A percentile compares a stretch with the other conserved stretches of the same genome.
Conservation (phyloP, 164 flowering plant species). For the Umbilicus rupestris region DNA sequence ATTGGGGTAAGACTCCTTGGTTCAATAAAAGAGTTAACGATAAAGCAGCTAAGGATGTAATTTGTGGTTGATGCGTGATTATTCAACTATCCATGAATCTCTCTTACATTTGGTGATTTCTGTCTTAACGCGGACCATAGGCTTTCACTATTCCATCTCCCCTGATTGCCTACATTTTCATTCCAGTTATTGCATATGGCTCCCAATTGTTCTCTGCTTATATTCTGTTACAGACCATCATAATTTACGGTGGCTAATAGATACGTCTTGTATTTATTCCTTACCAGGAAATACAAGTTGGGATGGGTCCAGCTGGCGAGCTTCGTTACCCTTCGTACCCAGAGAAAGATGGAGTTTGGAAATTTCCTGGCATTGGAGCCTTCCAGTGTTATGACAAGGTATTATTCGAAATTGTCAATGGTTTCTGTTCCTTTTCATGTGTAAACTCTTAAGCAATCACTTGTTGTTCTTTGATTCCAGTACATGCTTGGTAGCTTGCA, state of each 20-base stretch:
- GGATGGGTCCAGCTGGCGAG: constrained; percentile 99
- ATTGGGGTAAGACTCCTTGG: constrained; percentile 49
- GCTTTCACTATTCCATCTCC: no score
- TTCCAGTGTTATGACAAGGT: constrained; percentile 96
- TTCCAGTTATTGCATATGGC: background rate
- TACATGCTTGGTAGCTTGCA: constrained; percentile 69
- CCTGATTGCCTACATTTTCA: no score
- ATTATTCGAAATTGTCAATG: background rate
- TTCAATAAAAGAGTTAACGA: background rate
- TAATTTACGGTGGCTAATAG: background rate
- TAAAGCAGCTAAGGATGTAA: background rate
- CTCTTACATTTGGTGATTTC: no score
- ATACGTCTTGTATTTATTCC: background rate
- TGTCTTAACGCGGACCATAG: no score
- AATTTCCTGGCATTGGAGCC: constrained; percentile 92
- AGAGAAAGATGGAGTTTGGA: constrained; percentile 85
- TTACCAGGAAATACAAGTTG: constrained; percentile 89
- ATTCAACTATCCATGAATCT: background rate
- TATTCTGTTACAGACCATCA: background rate
- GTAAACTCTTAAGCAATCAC: background rate
- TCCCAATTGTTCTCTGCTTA: background rate
- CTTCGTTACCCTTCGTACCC: constrained; percentile 94
- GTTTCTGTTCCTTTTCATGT: background rate
- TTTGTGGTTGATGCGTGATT: background rate
- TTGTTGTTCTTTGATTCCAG: constrained; percentile 28